Evolutionary conservation across 257 asterid genomes (phyloP).

Genomic region (Scutellaria minor): DNA sequence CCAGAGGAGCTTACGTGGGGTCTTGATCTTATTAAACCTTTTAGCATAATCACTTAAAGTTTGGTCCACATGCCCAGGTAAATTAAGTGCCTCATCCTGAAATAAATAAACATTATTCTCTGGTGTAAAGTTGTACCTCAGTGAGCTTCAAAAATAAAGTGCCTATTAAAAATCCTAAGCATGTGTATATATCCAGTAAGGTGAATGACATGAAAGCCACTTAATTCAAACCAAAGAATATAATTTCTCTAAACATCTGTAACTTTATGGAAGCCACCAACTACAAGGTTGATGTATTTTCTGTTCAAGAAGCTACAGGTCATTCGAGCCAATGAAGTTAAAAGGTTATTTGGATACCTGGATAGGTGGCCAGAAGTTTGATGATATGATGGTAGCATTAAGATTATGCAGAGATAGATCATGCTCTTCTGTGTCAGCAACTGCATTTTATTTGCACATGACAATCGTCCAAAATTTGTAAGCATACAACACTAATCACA

Average conservation of each 20-base stretch:
- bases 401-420: slow-evolving; percentile 70
- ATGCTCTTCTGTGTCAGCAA: slow-evolving; percentile 52
- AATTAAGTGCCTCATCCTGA: slow-evolving; percentile 80
- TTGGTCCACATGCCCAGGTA: slow-evolving; percentile 76
- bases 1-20: slow-evolving; percentile 97
- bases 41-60: slow-evolving; percentile 82
- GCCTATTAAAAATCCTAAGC: slow-evolving; percentile 14
- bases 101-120: slow-evolving; percentile 33
- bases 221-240: slow-evolving; percentile 7
- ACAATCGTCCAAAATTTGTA: slow-evolving; percentile 26
- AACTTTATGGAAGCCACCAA: slow-evolving; percentile 14
- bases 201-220: slow-evolving; percentile 7
- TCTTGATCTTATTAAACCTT: slow-evolving; percentile 82
- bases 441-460: slow-evolving; percentile 43
- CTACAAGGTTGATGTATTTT: neutral
- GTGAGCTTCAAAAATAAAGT: slow-evolving; percentile 16
- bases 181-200: neutral
- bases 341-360: slow-evolving; percentile 59
- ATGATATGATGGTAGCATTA: slow-evolving; percentile 83
- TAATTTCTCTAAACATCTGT: slow-evolving; percentile 1
- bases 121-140: slow-evolving; percentile 28
- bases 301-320: slow-evolving; percentile 23
- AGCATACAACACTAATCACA: slow-evolving; percentile 17
- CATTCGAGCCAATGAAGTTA: slow-evolving; percentile 21
- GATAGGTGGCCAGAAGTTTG: slow-evolving; percentile 99